Conservation (phyloP, 169 alveolate genomes). For the Cryptosporidium muris region DNA sequence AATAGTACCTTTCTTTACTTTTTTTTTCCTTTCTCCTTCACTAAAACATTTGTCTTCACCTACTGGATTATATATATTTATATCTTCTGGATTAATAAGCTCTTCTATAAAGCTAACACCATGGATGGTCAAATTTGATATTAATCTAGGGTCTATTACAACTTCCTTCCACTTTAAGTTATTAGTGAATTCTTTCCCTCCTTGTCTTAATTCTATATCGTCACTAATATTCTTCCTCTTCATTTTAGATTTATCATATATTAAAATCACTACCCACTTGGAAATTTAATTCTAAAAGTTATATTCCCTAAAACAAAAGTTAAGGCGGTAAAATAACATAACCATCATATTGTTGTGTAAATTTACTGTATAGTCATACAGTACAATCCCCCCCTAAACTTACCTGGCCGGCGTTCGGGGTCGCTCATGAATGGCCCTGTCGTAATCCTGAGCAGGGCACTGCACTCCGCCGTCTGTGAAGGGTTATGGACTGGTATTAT, state of each 20-base stretch:
- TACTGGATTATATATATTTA: conserved; percentile 4
- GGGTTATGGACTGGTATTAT: conserved; percentile 92
- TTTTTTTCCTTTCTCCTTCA: neutral
- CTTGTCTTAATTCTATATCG: neutral
- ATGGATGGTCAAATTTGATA: conserved; percentile 38
- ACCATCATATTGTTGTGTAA: conserved; percentile 54
- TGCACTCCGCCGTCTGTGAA: conserved; percentile 96
- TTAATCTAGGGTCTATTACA: conserved; percentile 5
- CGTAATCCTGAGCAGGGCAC: conserved; percentile 96
- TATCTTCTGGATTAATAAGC: conserved; percentile 28
- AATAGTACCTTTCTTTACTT: neutral
- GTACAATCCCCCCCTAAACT: conserved; percentile 75
- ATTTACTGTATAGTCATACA: neutral
- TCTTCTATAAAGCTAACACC: conserved; percentile 68
- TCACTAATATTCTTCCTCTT: too few species aligned
- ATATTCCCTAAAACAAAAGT: neutral
- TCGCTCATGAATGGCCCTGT: conserved; percentile 95
- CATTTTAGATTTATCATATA: too few species aligned
- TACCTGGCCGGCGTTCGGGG: conserved; percentile 98
- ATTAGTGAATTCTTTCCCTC: neutral
- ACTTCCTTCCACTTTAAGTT: conserved; percentile 57
- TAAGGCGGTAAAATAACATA: neutral
- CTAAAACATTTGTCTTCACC: neutral
- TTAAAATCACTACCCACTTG: too few species aligned
- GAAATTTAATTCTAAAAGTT: too few species aligned